Evolutionary conservation across 805 yeast genomes (phyloP).

Genomic region (Saccharomyces mikatae): DNA sequence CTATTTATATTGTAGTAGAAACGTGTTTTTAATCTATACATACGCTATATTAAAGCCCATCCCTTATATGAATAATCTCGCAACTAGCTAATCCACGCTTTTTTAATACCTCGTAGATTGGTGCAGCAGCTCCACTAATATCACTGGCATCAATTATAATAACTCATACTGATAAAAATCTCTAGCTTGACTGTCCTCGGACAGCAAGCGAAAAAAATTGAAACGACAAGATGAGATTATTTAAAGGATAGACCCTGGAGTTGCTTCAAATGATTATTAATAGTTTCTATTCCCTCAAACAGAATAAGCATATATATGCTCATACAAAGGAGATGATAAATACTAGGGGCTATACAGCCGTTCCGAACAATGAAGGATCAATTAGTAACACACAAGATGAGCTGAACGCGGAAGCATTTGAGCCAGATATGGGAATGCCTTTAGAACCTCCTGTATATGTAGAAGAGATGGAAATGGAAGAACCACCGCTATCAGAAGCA

Average conservation of each 20-base stretch:
- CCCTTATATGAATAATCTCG: background rate
- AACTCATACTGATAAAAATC: background rate
- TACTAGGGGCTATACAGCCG: background rate
- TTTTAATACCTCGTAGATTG: background rate
- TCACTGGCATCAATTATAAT: background rate
- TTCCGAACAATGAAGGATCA: background rate
- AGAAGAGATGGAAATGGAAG: conserved; percentile 38
- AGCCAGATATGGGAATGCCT: conserved; percentile 10
- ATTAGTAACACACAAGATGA: background rate
- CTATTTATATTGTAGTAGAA: background rate
- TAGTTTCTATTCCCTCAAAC: background rate
- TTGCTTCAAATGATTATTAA: background rate
- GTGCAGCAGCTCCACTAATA: background rate
- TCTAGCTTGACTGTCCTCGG: background rate
- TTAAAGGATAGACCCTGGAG: background rate
- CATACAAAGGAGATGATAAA: background rate
- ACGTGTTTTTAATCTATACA: conserved; percentile 2
- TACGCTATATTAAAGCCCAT: background rate
- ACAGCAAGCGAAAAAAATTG: background rate
- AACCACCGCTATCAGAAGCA: conserved; percentile 13
- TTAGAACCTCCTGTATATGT: conserved; percentile 23
- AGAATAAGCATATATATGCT: background rate
- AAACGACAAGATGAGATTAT: background rate
- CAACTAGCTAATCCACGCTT: background rate
- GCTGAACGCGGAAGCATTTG: background rate